A percentile compares a stretch with the other conserved stretches of the same genome.
These are phyloP conservation scores for Candida gorgasii DNA, from an alignment of 805 yeast species.

Conservation along the genomic window DNA sequence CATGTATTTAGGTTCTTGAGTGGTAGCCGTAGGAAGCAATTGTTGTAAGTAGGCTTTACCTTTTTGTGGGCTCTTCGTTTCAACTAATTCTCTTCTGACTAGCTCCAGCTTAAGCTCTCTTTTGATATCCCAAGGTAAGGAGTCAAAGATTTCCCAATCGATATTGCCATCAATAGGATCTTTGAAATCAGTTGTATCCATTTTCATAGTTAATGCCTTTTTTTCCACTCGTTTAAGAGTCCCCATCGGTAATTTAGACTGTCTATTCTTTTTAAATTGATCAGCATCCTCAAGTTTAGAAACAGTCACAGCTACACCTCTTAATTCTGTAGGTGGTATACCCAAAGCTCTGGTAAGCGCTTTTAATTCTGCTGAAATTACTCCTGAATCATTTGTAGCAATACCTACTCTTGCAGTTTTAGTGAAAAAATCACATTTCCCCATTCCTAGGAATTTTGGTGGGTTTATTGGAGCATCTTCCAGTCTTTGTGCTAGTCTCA, in stretches of 20 bases:
- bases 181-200: conserved; percentile 14
- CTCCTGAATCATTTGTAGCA: conserved; percentile 59
- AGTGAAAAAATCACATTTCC: conserved; percentile 65
- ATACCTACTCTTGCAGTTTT: conserved; percentile 61
- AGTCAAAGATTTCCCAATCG: conserved; percentile 65
- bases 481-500: conserved; percentile 67
- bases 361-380: conserved; percentile 60
- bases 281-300: conserved; percentile 51
- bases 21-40: conserved; percentile 33
- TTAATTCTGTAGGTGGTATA: conserved; percentile 63
- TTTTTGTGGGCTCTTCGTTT: conserved; percentile 12
- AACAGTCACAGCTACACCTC: conserved; percentile 79
- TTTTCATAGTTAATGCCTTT: conserved; percentile 14
- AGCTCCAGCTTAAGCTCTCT: conserved; percentile 59
- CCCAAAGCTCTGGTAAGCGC: conserved; percentile 55
- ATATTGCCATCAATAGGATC: conserved; percentile 35
- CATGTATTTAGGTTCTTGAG: conserved; percentile 29
- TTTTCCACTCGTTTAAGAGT: conserved; percentile 8
- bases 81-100: conserved; percentile 38
- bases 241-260: conserved; percentile 24
- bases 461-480: conserved; percentile 72
- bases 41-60: conserved; percentile 38
- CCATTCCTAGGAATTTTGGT: conserved; percentile 82
- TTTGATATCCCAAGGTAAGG: conserved; percentile 66
- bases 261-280: conserved; percentile 20